A percentile compares a stretch with the other conserved stretches of the same genome.
Evolutionary conservation across 164 flowering plant species (phyloP).

Genomic region (Protea cynaroides): DNA sequence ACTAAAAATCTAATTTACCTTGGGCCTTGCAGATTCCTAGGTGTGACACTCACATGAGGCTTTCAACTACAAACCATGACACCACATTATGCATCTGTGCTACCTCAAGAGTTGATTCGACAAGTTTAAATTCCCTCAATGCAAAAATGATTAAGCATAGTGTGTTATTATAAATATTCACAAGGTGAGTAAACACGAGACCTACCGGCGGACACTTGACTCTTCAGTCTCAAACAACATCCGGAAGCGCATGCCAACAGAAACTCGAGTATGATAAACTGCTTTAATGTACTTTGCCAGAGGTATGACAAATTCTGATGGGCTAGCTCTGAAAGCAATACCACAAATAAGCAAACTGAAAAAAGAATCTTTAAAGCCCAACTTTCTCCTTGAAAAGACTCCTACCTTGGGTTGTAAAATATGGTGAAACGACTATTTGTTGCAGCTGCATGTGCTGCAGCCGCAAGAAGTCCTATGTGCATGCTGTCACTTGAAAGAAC

Average conservation of each 20-base stretch:
- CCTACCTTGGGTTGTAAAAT: constrained; percentile 89
- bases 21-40: neutral
- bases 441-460: constrained; percentile 97
- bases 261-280: constrained; percentile 82
- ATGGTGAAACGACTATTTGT: constrained; percentile 89
- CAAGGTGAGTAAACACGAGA: neutral
- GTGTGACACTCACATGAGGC: neutral
- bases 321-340: constrained; percentile 68
- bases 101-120: neutral
- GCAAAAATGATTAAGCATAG: neutral
- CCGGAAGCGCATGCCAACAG: constrained; percentile 95
- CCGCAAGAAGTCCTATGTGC: constrained; percentile 96
- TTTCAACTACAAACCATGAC: neutral
- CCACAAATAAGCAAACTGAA: constrained; percentile 2
- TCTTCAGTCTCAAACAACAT: constrained; percentile 95
- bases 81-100: neutral
- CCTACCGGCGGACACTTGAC: constrained; percentile 87
- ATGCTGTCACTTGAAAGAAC: constrained; percentile 94
- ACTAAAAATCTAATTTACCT: no score
- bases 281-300: constrained; percentile 76
- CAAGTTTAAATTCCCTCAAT: neutral
- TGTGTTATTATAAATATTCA: neutral
- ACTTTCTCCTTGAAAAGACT: neutral
- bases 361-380: neutral
- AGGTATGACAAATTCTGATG: constrained; percentile 87